Evolutionary conservation across 169 alveolate species (phyloP), one percentile per base, ranked within the genome.

Genomic region (Plasmodium inui): DNA sequence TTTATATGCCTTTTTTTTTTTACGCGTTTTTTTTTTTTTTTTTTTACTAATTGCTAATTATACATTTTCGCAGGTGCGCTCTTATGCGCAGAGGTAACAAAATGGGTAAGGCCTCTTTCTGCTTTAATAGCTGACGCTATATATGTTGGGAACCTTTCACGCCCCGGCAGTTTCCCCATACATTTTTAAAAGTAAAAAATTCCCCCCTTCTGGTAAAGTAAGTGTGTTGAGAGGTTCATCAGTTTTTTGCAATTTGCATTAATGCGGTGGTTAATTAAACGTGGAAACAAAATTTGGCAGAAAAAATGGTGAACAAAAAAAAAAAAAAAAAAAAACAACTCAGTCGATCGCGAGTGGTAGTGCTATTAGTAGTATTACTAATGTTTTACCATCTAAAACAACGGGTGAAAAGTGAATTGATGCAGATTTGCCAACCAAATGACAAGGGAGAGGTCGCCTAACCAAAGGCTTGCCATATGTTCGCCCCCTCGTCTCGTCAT

Each of bases 271-370:
- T 61, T 61, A 55, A 61, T 61, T 61, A 61, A 61, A 61, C 19
- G 26, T 61, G 26, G 74, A 34, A 5, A 61, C 32, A 61, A 61
- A 61, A n/a, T 61, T 1, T 4, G 74, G 74, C 74, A 61, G 17
- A n/a, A 61, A 61, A 61, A 61, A 61, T 61, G 74, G 74, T 61
- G 74, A 61, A 61, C 74, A 19, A 67, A 28, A 67, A 61, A 61
- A n/a, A 61, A 61, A 61, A 61, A 61, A 19, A 67, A 67, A 67
- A 67, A 67, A 19, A 67, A 67, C 6, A 67, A 0, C 30, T 26
- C 14, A 22, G 32, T 26, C 17, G 76, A 22, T 67, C 37, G 6
- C n/a, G 22, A 67, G 3, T 67, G 76, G 37, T 26, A 67, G 37
- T 67, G 37, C 30, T 7, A 67, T 67, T 28, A 67, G 37, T 28